Evolutionary conservation across 345 rosid genomes (phyloP).

Genomic region (Brassica nigra): DNA sequence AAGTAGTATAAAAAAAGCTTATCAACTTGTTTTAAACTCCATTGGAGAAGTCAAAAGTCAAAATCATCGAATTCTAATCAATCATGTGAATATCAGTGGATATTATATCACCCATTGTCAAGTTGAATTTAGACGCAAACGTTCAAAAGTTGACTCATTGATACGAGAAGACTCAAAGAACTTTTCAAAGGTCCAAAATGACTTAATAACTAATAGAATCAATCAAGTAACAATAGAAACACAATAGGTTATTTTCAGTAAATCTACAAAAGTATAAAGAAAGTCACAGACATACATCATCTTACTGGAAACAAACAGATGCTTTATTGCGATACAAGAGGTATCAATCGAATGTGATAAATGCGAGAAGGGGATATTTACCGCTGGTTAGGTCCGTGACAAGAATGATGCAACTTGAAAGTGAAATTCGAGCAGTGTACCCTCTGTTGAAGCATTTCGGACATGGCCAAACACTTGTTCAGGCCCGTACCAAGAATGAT

Average conservation of each 20-base stretch:
- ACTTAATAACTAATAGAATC: neutral
- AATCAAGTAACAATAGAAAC: neutral
- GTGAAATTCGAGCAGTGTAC: constrained; percentile 44
- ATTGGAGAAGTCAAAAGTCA: constrained; percentile 19
- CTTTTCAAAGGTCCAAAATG: constrained; percentile 1
- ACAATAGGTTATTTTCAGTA: constrained; percentile 10
- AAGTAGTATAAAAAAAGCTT: neutral
- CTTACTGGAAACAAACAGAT: constrained; percentile 12
- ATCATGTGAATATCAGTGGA: neutral
- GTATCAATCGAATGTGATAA: constrained; percentile 24
- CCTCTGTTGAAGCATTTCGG: constrained; percentile 49
- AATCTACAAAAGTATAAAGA: constrained; percentile 23
- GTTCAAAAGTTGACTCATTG: constrained; percentile 10
- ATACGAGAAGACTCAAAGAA: constrained; percentile 9
- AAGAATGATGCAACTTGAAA: constrained; percentile 42
- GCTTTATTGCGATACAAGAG: constrained; percentile 9
- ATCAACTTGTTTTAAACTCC: constrained; percentile 8
- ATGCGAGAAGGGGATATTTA: constrained; percentile 20
- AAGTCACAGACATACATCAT: neutral
- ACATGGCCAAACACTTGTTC: neutral
- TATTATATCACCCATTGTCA: neutral
- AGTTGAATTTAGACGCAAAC: constrained; percentile 28
- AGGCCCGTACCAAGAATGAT: constrained; percentile 18
- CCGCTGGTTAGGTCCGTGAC: constrained; percentile 22
- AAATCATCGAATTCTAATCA: neutral